Evolutionary conservation across 192 early-diverging fungal genomes (phyloP), one percentile per base, ranked within the genome.

Genomic region (Umbelopsis ramanniana): DNA sequence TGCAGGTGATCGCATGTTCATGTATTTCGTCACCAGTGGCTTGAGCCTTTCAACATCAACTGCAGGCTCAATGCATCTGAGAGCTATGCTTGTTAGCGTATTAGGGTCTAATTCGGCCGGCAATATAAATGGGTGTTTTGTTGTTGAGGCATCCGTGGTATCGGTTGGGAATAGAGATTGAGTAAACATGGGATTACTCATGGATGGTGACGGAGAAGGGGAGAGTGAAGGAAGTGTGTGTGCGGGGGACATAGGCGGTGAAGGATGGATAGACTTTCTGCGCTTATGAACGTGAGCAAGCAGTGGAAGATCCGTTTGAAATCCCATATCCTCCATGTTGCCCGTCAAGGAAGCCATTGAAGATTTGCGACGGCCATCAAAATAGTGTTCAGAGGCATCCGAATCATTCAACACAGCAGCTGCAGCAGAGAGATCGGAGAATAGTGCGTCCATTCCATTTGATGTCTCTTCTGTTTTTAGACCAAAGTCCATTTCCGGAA

Each of bases 21-120:
- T 63, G 29, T 63, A 63, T 63, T 63, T 63, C 4, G 57, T 35
- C 26, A 63, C 57, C 2, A 35, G 17, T 37, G 57, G 57, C 19
- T 63, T 63, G 57, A 63, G 57, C 4, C 57, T 63, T 33, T 63
- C 57, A 37, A 63, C 29, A 63, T 63, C 57, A 63, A 63, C 57
- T 4, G 33, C 57, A 37, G 57, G 57, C 26, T 63, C 57, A 37
- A 63, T 63, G 26, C 57, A 63, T n/a, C 57, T 29, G 2, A 63
- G n/a, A 37, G 57, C 57, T 35, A 63, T 63, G 33, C 57, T 63
- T 29, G 57, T 63, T 4, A 63, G 33, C 11, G 57, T 63, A n/a
- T 63, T 63, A 8, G 57, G 57, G 35, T 63, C 57, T 2, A 63
- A 19, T 29, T 63, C 57, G n/a, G 57, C 57, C 33, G 57, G 57